phyloP scores from a whole-genome alignment of 2,329 filamentous ascomycete species.

The Venturia pyrina region DNA sequence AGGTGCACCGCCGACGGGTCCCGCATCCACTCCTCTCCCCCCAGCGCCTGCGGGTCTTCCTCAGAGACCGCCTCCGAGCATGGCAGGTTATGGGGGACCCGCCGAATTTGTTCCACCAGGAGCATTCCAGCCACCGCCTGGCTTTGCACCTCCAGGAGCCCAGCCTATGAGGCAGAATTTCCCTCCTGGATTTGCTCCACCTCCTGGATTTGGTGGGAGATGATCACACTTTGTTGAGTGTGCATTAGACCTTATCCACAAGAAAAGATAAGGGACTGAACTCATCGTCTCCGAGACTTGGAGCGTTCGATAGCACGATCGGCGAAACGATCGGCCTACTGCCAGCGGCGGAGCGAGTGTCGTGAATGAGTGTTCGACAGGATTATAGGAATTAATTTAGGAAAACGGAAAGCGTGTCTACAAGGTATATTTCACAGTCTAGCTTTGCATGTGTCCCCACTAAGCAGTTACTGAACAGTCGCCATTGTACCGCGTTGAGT shows the following conservation, averaged over 20 bases:
- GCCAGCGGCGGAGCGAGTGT: not conserved
- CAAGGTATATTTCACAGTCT: not conserved
- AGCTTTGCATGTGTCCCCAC: not conserved
- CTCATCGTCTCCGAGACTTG: not conserved
- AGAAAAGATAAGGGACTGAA: not conserved
- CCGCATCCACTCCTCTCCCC: conserved; percentile 40
- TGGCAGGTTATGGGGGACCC: conserved; percentile 58
- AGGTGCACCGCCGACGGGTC: conserved; percentile 29
- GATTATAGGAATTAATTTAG: not conserved
- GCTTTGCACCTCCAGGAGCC: conserved; percentile 2
- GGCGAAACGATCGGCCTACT: not conserved
- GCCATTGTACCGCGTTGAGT: not conserved
- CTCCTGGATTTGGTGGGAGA: conserved; percentile 6
- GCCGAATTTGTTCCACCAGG: conserved; percentile 35
- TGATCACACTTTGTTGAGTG: not conserved
- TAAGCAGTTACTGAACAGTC: not conserved
- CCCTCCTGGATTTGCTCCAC: conserved; percentile 11
- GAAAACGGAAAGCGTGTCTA: not conserved
- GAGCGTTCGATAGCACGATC: not conserved
- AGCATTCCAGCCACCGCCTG: conserved; percentile 21
- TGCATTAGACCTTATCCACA: not conserved
- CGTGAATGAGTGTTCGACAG: not conserved
- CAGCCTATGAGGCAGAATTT: not conserved
- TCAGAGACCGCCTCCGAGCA: conserved; percentile 58
- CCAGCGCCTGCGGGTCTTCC: conserved; percentile 52